Evolutionary conservation across 805 yeast genomes (phyloP).

Genomic region (Pichia thaimueangensis): DNA sequence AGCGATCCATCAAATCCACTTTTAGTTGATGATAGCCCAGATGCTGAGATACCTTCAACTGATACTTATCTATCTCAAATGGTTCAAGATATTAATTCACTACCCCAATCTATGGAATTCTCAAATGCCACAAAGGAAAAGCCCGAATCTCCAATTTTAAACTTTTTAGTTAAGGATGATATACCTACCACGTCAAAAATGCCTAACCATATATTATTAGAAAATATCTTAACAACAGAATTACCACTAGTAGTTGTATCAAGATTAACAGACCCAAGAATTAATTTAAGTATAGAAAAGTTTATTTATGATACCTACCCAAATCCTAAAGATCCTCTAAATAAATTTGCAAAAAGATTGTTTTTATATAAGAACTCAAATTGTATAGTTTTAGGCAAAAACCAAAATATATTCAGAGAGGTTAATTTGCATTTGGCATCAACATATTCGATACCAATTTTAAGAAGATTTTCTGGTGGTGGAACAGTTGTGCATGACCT

Average conservation of each 20-base stretch:
- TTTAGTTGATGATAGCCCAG: neutral
- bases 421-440: constrained; percentile 53
- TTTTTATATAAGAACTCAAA: constrained; percentile 71
- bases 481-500: constrained; percentile 94
- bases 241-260: constrained; percentile 56
- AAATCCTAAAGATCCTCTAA: constrained; percentile 21
- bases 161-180: constrained; percentile 16
- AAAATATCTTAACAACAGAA: constrained; percentile 11
- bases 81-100: neutral
- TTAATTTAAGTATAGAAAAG: constrained; percentile 79
- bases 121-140: neutral
- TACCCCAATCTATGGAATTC: constrained; percentile 4
- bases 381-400: constrained; percentile 92
- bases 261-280: constrained; percentile 53
- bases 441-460: constrained; percentile 49
- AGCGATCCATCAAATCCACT: constrained; percentile 4
- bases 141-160: neutral
- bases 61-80: constrained; percentile 4
- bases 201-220: constrained; percentile 13
- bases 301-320: constrained; percentile 66
- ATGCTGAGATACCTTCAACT: neutral
- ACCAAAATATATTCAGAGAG: constrained; percentile 93
- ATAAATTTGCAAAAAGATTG: constrained; percentile 43
- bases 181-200: constrained; percentile 1
- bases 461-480: constrained; percentile 87